phyloP scores from a whole-genome alignment of 2,329 filamentous ascomycete species.

The Alternaria viburni region DNA sequence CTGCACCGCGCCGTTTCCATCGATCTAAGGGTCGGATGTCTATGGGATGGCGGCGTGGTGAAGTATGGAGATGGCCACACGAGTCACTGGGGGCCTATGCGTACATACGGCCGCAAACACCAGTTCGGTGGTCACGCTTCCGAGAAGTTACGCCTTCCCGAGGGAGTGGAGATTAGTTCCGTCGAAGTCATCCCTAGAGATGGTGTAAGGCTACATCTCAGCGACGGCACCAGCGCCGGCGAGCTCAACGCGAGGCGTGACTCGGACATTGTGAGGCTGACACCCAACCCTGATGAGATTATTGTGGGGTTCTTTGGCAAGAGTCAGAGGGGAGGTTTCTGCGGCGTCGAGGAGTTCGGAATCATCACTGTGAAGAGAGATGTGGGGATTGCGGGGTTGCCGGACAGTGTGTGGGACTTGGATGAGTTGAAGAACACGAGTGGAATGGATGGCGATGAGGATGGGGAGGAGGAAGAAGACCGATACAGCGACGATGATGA shows the following conservation, averaged over 20 bases:
- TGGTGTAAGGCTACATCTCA: slow-evolving; percentile 41
- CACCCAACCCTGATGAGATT: slow-evolving; percentile 44
- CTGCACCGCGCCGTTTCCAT: slow-evolving; percentile 51
- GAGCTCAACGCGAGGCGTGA: slow-evolving; percentile 30
- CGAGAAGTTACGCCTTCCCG: slow-evolving; percentile 34
- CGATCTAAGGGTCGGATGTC: slow-evolving; percentile 54
- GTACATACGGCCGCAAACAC: slow-evolving; percentile 31
- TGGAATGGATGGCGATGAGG: slow-evolving; percentile 4
- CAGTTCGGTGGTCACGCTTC: slow-evolving; percentile 43
- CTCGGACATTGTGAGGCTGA: slow-evolving; percentile 29
- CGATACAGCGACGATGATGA: not conserved
- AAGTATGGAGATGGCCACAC: slow-evolving; percentile 54
- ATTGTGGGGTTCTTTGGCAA: slow-evolving; percentile 57
- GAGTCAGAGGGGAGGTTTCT: slow-evolving; percentile 36
- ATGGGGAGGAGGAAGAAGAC: not conserved
- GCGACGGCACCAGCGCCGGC: slow-evolving; percentile 38
- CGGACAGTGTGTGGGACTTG: slow-evolving; percentile 52
- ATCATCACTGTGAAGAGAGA: slow-evolving; percentile 55
- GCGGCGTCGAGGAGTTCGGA: slow-evolving; percentile 51
- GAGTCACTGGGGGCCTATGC: slow-evolving; percentile 51
- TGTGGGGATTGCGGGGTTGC: slow-evolving; percentile 50
- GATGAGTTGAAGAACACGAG: slow-evolving; percentile 50
- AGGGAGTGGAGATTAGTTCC: slow-evolving; percentile 36
- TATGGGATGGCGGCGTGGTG: slow-evolving; percentile 56
- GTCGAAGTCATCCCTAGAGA: slow-evolving; percentile 34